Evolutionary conservation across 2,329 filamentous ascomycete genomes (phyloP), one percentile per base, ranked within the genome.

Genomic region (Diplodia corticola): DNA sequence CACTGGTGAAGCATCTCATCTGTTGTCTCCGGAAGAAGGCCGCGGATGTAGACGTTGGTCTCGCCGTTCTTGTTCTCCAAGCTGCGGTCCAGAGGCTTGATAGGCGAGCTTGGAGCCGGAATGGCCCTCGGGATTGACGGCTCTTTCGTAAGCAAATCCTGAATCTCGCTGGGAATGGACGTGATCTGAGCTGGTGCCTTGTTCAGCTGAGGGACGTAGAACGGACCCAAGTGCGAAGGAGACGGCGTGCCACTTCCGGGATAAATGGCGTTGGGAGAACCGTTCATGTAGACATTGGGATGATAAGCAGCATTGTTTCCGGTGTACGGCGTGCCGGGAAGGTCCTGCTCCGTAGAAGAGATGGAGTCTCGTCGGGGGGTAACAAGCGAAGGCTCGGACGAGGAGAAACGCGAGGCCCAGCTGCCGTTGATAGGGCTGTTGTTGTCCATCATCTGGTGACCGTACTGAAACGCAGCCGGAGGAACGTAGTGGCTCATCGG

Each of bases 1-100:
- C 95, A 98, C 50, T 85, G 84, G 72, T 91, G 86, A 20, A 99
- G 83, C 75, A 96, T 89, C 59, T 96, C 91, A 74, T 99, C 95
- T 57, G 96, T 95, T 0, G 94, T 99, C 72, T 96, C 94, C 0
- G 95, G 94, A 69, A 96, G 91, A 69, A 99, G 89, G 20, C 96
- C 96, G 68, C 95, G 92, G 70, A 99, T 97, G 82, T 99, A 99
- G 70, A 99, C 94, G 74, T 99, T 99, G 69, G 93, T 95, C 75
- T 98, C 97, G 51, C 93, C 93, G 55, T 91, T 95, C 67, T 93
- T 91, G 74, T 98, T 98, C 80, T 97, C 92, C 57, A 99, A 84
- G 75, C 93, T 96, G 78, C 97, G 93, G 69, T 97, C 94, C 30
- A 98, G 86, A 49, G 91, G 93, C 84, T 97, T 91, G 81, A 91